These are phyloP conservation scores for Pythium folliculosum DNA, from an alignment of 352 stramenopile genomes.

Conservation along the genomic window DNA sequence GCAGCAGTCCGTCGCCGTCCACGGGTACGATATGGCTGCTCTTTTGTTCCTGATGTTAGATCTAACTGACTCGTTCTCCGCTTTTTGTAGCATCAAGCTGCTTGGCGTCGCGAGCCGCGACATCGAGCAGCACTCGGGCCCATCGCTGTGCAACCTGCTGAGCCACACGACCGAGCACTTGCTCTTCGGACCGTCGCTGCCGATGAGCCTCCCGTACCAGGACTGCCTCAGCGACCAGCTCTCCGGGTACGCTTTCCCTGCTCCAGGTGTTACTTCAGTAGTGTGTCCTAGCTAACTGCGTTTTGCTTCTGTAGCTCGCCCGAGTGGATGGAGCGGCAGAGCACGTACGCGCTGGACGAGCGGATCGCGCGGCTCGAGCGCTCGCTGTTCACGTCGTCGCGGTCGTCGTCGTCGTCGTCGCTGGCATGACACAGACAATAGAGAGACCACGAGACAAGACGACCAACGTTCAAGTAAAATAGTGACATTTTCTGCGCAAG, in stretches of 20 bases:
- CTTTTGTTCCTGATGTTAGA: background rate
- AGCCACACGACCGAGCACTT: slow-evolving; percentile 61
- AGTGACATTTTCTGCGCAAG: slow-evolving; percentile 1
- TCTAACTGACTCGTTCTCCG: no score
- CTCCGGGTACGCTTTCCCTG: slow-evolving; percentile 24
- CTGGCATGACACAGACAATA: background rate
- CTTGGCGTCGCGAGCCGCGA: slow-evolving; percentile 51
- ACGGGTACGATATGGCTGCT: slow-evolving; percentile 41
- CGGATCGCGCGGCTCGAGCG: slow-evolving; percentile 28
- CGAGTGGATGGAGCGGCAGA: slow-evolving; percentile 36
- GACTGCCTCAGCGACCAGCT: slow-evolving; percentile 35
- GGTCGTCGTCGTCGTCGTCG: background rate
- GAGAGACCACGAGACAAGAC: background rate
- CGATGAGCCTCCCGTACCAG: slow-evolving; percentile 29
- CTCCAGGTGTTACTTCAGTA: no score
- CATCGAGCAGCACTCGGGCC: slow-evolving; percentile 53
- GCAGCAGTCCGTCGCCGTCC: slow-evolving; percentile 62
- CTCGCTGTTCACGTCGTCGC: slow-evolving; percentile 16
- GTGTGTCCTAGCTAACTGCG: no score
- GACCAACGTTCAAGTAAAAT: background rate
- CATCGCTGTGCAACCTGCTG: slow-evolving; percentile 60
- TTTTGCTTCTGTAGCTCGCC: slow-evolving; percentile 10
- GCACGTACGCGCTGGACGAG: slow-evolving; percentile 24
- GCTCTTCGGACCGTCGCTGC: slow-evolving; percentile 34
- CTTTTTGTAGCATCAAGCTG: slow-evolving; percentile 36